Evolutionary conservation across 1,139 yeast genomes (phyloP), one percentile per base, ranked within the genome.

Genomic region (Citeromyces hawaiiensis): DNA sequence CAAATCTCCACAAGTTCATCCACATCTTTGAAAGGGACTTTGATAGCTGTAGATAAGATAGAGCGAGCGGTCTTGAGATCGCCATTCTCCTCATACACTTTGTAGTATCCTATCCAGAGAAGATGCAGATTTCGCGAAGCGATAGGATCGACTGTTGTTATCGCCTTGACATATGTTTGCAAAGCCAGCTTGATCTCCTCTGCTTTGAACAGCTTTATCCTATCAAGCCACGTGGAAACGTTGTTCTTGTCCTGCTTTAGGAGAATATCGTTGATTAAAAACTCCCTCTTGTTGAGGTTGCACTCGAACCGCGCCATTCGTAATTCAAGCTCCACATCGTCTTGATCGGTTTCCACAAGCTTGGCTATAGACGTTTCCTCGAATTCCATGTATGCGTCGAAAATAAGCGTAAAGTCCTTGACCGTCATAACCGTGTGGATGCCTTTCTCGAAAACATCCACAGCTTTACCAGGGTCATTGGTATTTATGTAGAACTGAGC

Each of bases 81-180:
- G 1, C 63, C 60, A 38, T 66, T 62, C 1, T 62, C 57, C 39
- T 79, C 75, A 55, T 85, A 87, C 2, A 82, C 57, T 18, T 61
- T 58, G 1, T 94, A 83, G 55, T 83, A 87, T 10, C 65, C 60
- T 9, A 72, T 61, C 96, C 96, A 88, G 8, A 80, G 54, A 1
- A 58, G 47, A 1, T 63, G 68, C 39, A 54, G 63, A 36, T 42
- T 60, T 14, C 54, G 54, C 33, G 50, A 76, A 42, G 66, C 68
- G 17, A 69, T 59, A 0, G 94, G 91, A 45, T 80, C 72, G 11
- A 87, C 73, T 2, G 70, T 61, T n/a, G 72, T 63, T 16, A 87
- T 66, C 0, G 95, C 94, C 27, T 70, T 60, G 0, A 79, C 77
- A 54, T 70, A 83, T 0, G 85, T 70, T 34, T 68, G 64, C 18